phyloP scores from a whole-genome alignment of 2,329 filamentous ascomycete genomes.

The Golovinomyces cichoracearum region DNA sequence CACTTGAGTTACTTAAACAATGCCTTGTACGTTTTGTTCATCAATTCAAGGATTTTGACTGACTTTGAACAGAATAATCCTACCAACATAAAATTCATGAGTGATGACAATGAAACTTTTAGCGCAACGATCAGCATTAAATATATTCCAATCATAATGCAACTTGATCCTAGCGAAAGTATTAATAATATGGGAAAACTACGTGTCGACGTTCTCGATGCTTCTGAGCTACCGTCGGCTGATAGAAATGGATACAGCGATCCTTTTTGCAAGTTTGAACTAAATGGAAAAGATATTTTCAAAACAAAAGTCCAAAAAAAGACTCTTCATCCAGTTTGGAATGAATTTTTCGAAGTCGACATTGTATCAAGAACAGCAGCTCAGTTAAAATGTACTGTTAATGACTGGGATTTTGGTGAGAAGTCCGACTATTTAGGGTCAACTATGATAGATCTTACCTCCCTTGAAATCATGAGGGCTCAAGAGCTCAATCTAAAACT shows the following conservation, averaged over 20 bases:
- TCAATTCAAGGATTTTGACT: slow-evolving; percentile 1
- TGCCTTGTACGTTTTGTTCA: slow-evolving; percentile 36
- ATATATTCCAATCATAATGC: slow-evolving; percentile 85
- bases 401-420: slow-evolving; percentile 91
- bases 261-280: slow-evolving; percentile 80
- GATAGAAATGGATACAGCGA: slow-evolving; percentile 94
- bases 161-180: slow-evolving; percentile 76
- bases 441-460: slow-evolving; percentile 46
- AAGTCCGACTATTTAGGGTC: slow-evolving; percentile 76
- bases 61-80: slow-evolving; percentile 48
- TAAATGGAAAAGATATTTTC: slow-evolving; percentile 72
- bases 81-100: slow-evolving; percentile 54
- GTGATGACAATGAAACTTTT: slow-evolving; percentile 47
- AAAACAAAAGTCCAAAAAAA: slow-evolving; percentile 96
- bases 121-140: slow-evolving; percentile 79
- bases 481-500: slow-evolving; percentile 50
- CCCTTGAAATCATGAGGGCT: slow-evolving; percentile 62
- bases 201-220: slow-evolving; percentile 78
- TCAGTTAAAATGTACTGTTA: slow-evolving; percentile 60
- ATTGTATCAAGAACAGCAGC: slow-evolving; percentile 65
- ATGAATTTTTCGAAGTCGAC: slow-evolving; percentile 73
- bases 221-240: slow-evolving; percentile 63
- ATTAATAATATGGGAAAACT: slow-evolving; percentile 98
- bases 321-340: slow-evolving; percentile 83
- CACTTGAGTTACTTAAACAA: slow-evolving; percentile 64